Base-by-base conservation (phyloP, 176 grass and related monocot genomes). In the Oryza coarctata region DNA sequence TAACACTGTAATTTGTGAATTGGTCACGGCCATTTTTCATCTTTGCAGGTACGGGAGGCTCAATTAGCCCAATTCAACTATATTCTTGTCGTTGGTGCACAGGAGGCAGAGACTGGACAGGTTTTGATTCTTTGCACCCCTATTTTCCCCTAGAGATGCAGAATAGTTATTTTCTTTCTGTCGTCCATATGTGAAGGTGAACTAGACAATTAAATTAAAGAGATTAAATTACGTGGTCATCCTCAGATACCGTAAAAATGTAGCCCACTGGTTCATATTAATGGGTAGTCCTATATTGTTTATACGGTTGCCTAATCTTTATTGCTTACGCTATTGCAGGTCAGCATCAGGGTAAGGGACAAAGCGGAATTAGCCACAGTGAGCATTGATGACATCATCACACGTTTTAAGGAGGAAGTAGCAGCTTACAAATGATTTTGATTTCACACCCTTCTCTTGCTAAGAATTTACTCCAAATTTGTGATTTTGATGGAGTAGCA, bases 31-130 rank as follows among this genome's bases (percentile, higher is more conserved):
- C 33, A 70, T 76, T 86, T 47, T 25, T 64, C 23, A 44, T 85
- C 12, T 57, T 71, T 86, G 32, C 86, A 99, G 96, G 93, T 99
- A 12, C 81, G 93, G 38, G 96, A 99, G 62, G 96, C 96, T 77
- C 96, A 99, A 33, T 30, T 94, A 75, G 79, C 93, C 14, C 96
- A 99, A 77, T 99, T 92, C 87, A 99, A 99, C 75, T 99, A 93
- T 79, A 99, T 93, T 88, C 86, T 99, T 63, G 96, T 99, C 2
- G 96, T 99, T 41, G 96, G 96, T 9, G 91, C 85, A 58, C 87
- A 99, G 84, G 96, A 99, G 87, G 89, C 80, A 72, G 87, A 93
- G 10, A 90, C 84, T 75, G 89, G 88, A 86, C 75, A 91, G 87
- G 96, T 99, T 45, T 13, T 28, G 6, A 27, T 23, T 67, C 25